Evolutionary conservation across 78 protist species (phyloP).

Genomic region (Trichosphaerium sp.): DNA sequence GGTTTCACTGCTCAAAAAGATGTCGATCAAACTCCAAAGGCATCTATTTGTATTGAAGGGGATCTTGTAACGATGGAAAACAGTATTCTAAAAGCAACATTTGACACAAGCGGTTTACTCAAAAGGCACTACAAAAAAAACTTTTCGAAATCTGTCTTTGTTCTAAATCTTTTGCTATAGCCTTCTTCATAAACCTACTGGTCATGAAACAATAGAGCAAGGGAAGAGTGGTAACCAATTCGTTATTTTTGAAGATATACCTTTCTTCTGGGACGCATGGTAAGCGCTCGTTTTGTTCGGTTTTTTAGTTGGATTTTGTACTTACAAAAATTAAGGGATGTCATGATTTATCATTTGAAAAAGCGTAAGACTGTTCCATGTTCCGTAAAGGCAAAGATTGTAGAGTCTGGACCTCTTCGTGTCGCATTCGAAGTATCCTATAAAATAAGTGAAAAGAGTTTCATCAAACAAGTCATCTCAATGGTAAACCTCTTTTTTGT

Average conservation of each 20-base stretch:
- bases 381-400: not conserved
- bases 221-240: conserved; percentile 27
- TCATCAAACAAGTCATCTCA: not conserved
- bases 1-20: too few relatives aligned
- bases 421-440: not conserved
- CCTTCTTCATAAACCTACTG: not conserved
- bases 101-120: too few relatives aligned
- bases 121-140: too few relatives aligned
- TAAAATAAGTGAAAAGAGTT: not conserved
- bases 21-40: too few relatives aligned
- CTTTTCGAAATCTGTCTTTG: too few relatives aligned
- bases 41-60: too few relatives aligned
- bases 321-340: conserved; percentile 17
- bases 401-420: conserved; percentile 1
- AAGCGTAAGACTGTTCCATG: not conserved
- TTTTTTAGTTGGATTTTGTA: not conserved
- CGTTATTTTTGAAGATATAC: conserved; percentile 49
- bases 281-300: conserved; percentile 1
- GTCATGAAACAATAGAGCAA: not conserved
- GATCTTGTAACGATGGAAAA: too few relatives aligned
- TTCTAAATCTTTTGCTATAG: too few relatives aligned
- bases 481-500: not conserved
- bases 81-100: too few relatives aligned
- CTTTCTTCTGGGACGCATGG: conserved; percentile 72
- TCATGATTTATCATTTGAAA: conserved; percentile 26